A percentile compares a stretch with the other conserved stretches of the same genome.
phyloP scores from a whole-genome alignment of 129 eudicot species.

The Heracleum sosnowskyi region DNA sequence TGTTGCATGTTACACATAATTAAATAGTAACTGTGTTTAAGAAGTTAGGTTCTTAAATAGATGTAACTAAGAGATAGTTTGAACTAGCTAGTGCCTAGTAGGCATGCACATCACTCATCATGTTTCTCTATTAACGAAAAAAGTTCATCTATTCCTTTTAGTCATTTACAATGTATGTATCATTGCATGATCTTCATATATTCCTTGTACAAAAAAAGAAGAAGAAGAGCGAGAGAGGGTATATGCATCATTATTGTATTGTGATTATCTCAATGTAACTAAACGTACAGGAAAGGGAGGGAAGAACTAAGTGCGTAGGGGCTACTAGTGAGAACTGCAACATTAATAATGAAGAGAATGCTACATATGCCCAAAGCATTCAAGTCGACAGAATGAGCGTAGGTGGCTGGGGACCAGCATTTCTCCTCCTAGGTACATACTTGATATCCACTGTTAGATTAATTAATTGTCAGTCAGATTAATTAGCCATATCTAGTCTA shows the following conservation, averaged over 20 bases:
- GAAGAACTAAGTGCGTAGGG: neutral
- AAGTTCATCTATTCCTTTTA: neutral
- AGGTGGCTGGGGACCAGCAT: conserved; percentile 66
- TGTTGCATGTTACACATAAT: no score
- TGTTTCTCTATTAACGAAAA: neutral
- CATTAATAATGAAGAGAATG: conserved; percentile 8
- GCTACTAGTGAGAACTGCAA: neutral
- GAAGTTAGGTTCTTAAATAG: neutral
- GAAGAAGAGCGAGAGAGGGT: neutral
- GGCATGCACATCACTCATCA: neutral
- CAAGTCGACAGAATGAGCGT: neutral
- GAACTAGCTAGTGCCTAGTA: no score
- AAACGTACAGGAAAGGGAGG: conserved; percentile 11
- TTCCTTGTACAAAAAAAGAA: neutral
- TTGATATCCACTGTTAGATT: neutral
- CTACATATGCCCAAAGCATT: conserved; percentile 4
- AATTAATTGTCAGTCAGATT: neutral
- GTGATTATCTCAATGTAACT: neutral
- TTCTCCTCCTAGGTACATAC: conserved; percentile 53
- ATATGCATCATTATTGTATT: neutral
- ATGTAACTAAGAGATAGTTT: neutral
- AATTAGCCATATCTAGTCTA: neutral
- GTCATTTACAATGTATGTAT: neutral
- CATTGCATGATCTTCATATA: neutral
- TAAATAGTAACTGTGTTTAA: no score